Evolutionary conservation across 2,329 filamentous ascomycete genomes (phyloP), one percentile per base, ranked within the genome.

Genomic region (Cercospora sp.): DNA sequence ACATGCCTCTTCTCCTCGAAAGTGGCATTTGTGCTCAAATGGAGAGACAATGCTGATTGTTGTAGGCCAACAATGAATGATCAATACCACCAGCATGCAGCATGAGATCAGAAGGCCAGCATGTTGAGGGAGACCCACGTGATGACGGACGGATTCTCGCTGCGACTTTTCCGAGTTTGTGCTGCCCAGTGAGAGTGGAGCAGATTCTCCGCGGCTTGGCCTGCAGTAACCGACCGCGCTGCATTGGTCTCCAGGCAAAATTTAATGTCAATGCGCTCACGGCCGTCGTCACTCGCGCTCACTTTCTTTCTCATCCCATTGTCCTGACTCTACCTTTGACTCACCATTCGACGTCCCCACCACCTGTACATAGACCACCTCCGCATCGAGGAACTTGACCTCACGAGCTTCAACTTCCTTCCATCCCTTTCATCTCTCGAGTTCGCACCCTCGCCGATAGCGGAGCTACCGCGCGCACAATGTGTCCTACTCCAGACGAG

Each of bases 401-500:
- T 40, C 34, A n/a, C 30, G 45, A 43, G 34, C 43, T 53, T 24
- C 28, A 13, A 21, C 59, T 3, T 49, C 24, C 24, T 30, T 59
- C 24, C 18, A 49, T 55, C 62, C 49, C 57, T 43, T n/a, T 28
- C 34, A 37, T 61, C 68, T n/a, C 43, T 63, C 51, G 45, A 18
- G 28, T 13, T 37, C 61, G 7, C 28, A 24, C 64, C 28, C 58
- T 55, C 51, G 40, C 68, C 71, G 66, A 71, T 68, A 66, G 28
- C 69, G 67, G 68, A 68, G 62, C 32, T 18, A 60, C 53, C 51
- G 51, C 34, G 30, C 65, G 61, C 43, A 74, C 30, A 69, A 79
- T 79, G 77, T 78, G 76, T 70, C 77, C 76, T 53, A 68, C 68
- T 62, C 72, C 72, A 71, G 75, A 76, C 45, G 77, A 74, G 66